Base-by-base conservation (phyloP, 495 filamentous ascomycete species). In the Talaromyces thailandensis region DNA sequence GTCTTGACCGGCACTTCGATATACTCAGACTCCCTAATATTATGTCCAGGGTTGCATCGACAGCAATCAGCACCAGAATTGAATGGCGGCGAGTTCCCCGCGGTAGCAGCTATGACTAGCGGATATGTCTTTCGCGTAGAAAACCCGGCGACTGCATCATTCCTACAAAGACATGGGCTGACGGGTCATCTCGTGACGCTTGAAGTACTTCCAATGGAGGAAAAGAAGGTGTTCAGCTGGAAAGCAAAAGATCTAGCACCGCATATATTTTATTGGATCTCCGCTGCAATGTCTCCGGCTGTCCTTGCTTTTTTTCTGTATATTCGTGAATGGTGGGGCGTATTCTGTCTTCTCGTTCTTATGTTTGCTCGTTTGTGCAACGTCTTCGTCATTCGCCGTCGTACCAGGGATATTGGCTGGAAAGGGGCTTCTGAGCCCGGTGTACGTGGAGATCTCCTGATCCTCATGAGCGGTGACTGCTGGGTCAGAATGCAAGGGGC, bases 41-140 rank as follows among this genome's bases (percentile, higher is more conserved):
- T 87, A 0, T 82, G 80, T 16, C 85, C 85, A 0, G 84, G 84
- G 2, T 65, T 87, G 50, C 84, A 87, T 72, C 78, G 78, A 56
- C 83, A 87, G 64, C 84, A 87, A 64, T 67, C 74, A 4, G 83
- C 81, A 3, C 31, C 70, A 7, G 68, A 70, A 23, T 63, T 76
- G 28, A 75, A 73, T 66, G 50, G 63, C 61, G 75, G 72, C 3
- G 75, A 70, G 51, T 65, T 61, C 50, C 68, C 66, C 0, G 62
- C 67, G 4, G 61, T 52, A n/a, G 69, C 65, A 4, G 65, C 65
- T 8, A 51, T 71, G 69, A 76, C 63, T 26, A 72, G 65, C 64
- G 81, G 71, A 26, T 77, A 67, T 18, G 72, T 74, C 6, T 79
- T 83, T 56, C 69, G 72, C 14, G 73, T 86, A 56, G 78, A 80